Conservation (phyloP, 148 eudicot genomes). For the Persicaria maculosa region DNA sequence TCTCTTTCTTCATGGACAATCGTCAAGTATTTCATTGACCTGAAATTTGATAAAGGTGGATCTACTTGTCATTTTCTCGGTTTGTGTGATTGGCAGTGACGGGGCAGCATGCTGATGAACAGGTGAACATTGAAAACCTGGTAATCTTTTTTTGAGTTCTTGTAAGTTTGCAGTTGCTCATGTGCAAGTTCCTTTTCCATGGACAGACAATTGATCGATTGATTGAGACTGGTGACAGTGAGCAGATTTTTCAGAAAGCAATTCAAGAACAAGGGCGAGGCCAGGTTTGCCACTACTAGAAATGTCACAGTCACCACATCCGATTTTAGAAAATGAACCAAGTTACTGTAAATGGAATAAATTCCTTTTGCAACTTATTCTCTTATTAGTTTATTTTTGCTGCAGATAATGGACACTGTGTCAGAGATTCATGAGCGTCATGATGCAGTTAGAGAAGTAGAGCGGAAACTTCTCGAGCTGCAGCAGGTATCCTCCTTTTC, state of each 20-base stretch:
- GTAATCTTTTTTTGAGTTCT: not conserved
- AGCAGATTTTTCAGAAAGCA: slow-evolving; percentile 88
- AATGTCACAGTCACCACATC: not conserved
- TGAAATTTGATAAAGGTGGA: slow-evolving; percentile 6
- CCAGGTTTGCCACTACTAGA: slow-evolving; percentile 46
- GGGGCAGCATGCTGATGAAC: slow-evolving; percentile 82
- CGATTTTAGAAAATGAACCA: not conserved
- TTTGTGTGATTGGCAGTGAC: slow-evolving; percentile 47
- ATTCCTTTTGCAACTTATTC: not conserved
- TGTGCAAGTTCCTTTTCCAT: slow-evolving; percentile 3
- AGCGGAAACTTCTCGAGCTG: slow-evolving; percentile 83
- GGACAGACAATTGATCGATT: slow-evolving; percentile 73
- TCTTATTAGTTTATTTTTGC: not conserved
- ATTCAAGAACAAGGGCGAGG: slow-evolving; percentile 95
- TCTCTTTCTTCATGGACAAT: not conserved
- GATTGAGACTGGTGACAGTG: slow-evolving; percentile 96
- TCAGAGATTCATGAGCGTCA: slow-evolving; percentile 98
- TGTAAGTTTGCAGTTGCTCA: slow-evolving; percentile 7
- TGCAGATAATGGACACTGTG: slow-evolving; percentile 78
- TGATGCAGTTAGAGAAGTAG: slow-evolving; percentile 86
- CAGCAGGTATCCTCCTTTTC: slow-evolving; percentile 57
- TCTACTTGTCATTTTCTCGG: slow-evolving; percentile 15
- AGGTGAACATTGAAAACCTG: slow-evolving; percentile 35
- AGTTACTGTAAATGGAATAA: not conserved
- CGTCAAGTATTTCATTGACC: not conserved